A percentile compares a stretch with the other conserved stretches of the same genome.
Conservation (phyloP, 352 stramenopile genomes). For the Elongisporangium undulatum region DNA sequence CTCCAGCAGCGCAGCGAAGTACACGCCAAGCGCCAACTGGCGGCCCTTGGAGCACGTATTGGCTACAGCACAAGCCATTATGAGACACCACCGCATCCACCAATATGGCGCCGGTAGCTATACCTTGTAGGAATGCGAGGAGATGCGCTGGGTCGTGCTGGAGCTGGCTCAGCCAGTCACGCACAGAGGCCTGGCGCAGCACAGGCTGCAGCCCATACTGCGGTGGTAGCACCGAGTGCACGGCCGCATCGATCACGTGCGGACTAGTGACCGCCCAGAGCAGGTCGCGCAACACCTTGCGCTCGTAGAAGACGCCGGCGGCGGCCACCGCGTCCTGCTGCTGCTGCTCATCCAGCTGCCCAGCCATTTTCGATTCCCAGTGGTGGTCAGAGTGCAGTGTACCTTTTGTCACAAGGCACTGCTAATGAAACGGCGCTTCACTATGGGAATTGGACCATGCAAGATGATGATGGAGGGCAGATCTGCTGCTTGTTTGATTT, state of each 20-base stretch:
- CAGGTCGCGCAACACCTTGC: constrained; percentile 66
- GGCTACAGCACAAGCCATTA: constrained; percentile 15
- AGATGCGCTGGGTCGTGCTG: constrained; percentile 36
- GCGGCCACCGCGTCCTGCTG: not conserved
- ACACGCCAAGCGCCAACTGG: constrained; percentile 55
- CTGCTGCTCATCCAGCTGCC: not conserved
- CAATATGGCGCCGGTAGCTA: not conserved
- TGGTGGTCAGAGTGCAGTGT: not conserved
- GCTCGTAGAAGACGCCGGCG: constrained; percentile 12
- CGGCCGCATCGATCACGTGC: constrained; percentile 36
- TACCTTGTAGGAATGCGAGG: constrained; percentile 49
- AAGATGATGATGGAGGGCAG: not conserved
- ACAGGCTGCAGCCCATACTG: constrained; percentile 19
- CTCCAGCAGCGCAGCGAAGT: constrained; percentile 68
- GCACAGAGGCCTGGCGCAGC: constrained; percentile 20
- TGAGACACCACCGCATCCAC: constrained; percentile 1
- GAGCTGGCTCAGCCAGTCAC: constrained; percentile 43
- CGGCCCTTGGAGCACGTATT: constrained; percentile 23
- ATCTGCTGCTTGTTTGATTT: no score
- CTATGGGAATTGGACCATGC: not conserved
- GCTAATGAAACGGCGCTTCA: not conserved
- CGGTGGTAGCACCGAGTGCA: constrained; percentile 42
- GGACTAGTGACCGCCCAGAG: constrained; percentile 58
- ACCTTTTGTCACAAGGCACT: not conserved
- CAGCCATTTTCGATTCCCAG: constrained; percentile 2